Evolutionary conservation across 2,329 filamentous ascomycete genomes (phyloP), one percentile per base, ranked within the genome.

Genomic region (Colletotrichum falcatum): DNA sequence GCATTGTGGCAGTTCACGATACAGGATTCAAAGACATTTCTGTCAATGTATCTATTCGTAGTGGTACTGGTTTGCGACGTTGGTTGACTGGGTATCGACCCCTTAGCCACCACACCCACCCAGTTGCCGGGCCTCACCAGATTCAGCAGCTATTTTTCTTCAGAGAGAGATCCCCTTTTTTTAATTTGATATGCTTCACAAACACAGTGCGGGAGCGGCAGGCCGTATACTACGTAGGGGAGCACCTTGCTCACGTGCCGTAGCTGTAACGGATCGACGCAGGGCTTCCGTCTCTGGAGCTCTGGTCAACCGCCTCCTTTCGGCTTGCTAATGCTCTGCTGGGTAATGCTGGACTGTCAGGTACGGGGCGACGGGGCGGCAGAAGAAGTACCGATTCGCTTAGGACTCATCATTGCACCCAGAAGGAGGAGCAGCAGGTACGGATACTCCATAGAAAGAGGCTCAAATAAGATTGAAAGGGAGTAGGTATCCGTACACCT

Each of bases 241-340:
- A 16, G 16, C 37, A 53, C 64, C 67, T 42, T 49, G 49, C 63
- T 66, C 55, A 61, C 56, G 63, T 70, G 63, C 63, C 55, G 42
- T 28, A n/a, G 63, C 63, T 66, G 67, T 58, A 61, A 70, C 67
- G 51, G 67, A 70, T 70, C 67, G 67, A 58, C 67, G 63, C 67
- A 70, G 55, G 67, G 67, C 67, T 61, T 42, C 28, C 44, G 67
- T 30, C 56, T 66, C 42, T 66, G n/a, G n/a, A 33, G 44, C 44
- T 37, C n/a, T 49, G 30, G 30, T 26, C 20, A 30, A 20, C 26
- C n/a, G n/a, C n/a, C n/a, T n/a, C n/a, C n/a, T n/a, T 30, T 14
- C 37, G 28, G 42, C 42, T 51, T 48, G 28, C 39, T 3, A 23
- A 46, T 28, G 20, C 6, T 42, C 28, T 33, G 56, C 39, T 42